Base-by-base conservation (phyloP, 345 rosid species). In the Syzygium aqueum region DNA sequence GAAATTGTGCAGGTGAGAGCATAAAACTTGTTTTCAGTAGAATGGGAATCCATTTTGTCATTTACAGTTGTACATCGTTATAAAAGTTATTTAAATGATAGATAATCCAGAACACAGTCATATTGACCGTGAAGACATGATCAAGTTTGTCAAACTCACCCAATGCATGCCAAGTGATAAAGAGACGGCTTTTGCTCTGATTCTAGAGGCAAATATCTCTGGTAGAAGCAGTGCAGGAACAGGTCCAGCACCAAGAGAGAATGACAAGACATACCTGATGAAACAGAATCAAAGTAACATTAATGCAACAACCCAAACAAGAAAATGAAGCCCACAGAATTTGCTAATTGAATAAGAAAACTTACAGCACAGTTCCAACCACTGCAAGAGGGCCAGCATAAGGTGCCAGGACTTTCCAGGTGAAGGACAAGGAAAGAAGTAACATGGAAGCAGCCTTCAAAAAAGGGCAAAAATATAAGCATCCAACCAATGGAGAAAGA, bases 241-340 rank as follows among this genome's bases (percentile, higher is more conserved):
- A 22, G 98, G 99, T 87, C 99, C 99, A 37, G 99, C 99, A 87
- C 99, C 99, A 86, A 96, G 99, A 56, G 99, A 96, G 92, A 97
- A 97, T 16, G 98, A 97, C 89, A 97, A 87, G 37, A 96, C 99
- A 88, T 96, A 97, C 90, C 99, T 97, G 94, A 49, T 83, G 86
- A 87, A 86, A 51, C 43, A 65, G 52, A 56, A 12, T 80, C 88
- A 52, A 89, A 86, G 85, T 89, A 73, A 65, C 40, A 77, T 37
- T 17, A 84, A 63, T 61, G 27, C 52, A 15, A 87, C 53, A 50
- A 33, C 40, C 11, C 61, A 21, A 51, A 28, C 33, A 51, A 19
- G 15, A 77, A 28, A 61, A 53, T 7, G 21, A 78, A 28, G 2
- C 57, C 46, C 51, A 84, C 23, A 51, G 87, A n/a, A 63, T 30